Evolutionary conservation across 202 grass and related monocot species (phyloP).

Genomic region (Elaeis oleifera): DNA sequence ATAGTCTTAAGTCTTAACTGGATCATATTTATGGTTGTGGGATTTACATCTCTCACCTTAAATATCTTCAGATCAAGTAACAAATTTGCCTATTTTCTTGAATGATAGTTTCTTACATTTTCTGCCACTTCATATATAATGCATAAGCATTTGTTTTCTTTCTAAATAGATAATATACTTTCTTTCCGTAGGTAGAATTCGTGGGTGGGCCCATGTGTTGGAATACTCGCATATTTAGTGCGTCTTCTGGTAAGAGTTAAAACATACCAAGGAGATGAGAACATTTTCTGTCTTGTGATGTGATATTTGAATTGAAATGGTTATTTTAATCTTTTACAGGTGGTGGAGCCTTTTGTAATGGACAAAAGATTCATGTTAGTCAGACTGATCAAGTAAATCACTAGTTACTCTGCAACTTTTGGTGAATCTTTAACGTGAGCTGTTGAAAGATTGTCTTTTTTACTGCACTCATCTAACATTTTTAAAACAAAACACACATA

Average conservation of each 20-base stretch:
- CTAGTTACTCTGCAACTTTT: neutral
- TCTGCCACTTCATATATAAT: too few relatives aligned
- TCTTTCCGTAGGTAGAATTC: constrained; percentile 76
- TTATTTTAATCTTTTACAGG: constrained; percentile 42
- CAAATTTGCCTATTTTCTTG: too few relatives aligned
- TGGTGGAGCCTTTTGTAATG: constrained; percentile 89
- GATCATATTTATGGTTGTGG: too few relatives aligned
- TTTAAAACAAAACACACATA: too few relatives aligned
- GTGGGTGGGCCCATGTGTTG: constrained; percentile 93
- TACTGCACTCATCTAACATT: too few relatives aligned
- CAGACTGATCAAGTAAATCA: constrained; percentile 60
- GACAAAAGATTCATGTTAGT: constrained; percentile 91
- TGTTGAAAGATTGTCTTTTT: too few relatives aligned
- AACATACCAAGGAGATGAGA: constrained; percentile 8
- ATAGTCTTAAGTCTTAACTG: too few relatives aligned
- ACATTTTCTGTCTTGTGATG: constrained; percentile 1
- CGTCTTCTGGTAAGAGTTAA: constrained; percentile 58
- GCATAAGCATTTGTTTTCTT: neutral
- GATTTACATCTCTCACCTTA: too few relatives aligned
- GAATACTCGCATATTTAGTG: constrained; percentile 78
- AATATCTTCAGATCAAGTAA: too few relatives aligned
- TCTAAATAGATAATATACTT: neutral
- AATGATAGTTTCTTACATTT: too few relatives aligned
- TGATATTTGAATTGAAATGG: neutral
- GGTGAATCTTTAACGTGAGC: too few relatives aligned